Base-by-base conservation (phyloP, 345 rosid species). In the Syzygium aqueum region DNA sequence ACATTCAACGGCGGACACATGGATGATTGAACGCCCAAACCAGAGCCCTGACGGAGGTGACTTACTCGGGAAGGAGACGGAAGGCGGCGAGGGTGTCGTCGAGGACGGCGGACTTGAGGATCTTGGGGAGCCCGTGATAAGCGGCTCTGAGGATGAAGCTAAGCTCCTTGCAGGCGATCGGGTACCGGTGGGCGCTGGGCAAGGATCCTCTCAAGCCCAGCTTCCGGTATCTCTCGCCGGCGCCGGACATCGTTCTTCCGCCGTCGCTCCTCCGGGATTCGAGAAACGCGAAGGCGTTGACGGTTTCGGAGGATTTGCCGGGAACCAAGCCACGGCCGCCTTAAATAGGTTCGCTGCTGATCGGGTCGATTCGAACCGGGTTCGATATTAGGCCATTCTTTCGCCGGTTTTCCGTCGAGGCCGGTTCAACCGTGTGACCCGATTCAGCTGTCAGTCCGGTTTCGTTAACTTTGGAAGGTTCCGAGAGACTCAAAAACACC, bases 31-130 rank as follows among this genome's bases (percentile, higher is more conserved):
- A 33, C 9, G 80, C 80, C 46, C 46, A 23, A 11, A 16, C 50
- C 53, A 82, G 54, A 84, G 57, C 51, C 10, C 28, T 53, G 30
- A 51, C 25, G 86, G 51, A 33, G 51, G 63, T 28, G 14, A 43
- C 92, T 90, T 91, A 96, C 99, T 90, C 86, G 51, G 98, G 95
- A 86, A 97, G 96, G 65, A 95, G 92, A 86, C 96, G 95, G 87
- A 94, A 94, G 91, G 99, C 96, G 53, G 95, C 17, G 91, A 94
- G 94, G 51, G 91, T 89, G 91, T 97, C 96, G 21, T 87, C 92
- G 85, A 95, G 93, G 94, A 97, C 87, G 84, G 92, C 65, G 87
- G 94, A 91, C 88, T 94, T 96, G 86, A 94, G 87, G 87, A 91
- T 86, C 91, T 96, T 94, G 84, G 97, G 96, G 84, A 93, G 89